These are phyloP conservation scores for Talaromyces sp. DNA, from an alignment of 2,329 filamentous ascomycete species.

Conservation along the genomic window DNA sequence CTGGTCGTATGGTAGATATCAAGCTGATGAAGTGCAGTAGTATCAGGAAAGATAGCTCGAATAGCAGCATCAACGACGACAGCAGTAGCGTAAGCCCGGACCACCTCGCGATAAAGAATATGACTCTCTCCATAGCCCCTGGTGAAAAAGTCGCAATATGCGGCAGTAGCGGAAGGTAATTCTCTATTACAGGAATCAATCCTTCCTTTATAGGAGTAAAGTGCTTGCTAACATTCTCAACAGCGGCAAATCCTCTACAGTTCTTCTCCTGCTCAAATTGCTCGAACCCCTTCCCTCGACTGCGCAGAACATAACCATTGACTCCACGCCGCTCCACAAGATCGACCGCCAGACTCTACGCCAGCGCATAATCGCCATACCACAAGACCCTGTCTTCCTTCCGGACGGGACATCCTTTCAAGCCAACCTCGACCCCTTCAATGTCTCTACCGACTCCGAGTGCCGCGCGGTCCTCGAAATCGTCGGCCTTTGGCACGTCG, in stretches of 20 bases:
- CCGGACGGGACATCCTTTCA: slow-evolving; percentile 42
- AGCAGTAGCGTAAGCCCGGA: slow-evolving; percentile 2
- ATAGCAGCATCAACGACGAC: neutral
- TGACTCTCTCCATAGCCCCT: slow-evolving; percentile 12
- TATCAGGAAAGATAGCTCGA: neutral
- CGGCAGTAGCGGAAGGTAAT: slow-evolving; percentile 11
- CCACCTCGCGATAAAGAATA: slow-evolving; percentile 9
- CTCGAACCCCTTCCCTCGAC: slow-evolving; percentile 31
- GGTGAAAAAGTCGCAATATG: slow-evolving; percentile 12
- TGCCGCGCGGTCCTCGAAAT: slow-evolving; percentile 1
- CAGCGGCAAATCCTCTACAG: slow-evolving; percentile 42
- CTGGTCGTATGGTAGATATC: neutral
- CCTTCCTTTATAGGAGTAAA: neutral
- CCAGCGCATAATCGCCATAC: slow-evolving; percentile 49
- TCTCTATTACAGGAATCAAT: neutral
- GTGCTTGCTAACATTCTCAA: neutral
- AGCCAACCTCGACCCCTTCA: slow-evolving; percentile 44
- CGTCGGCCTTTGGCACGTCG: slow-evolving; percentile 6
- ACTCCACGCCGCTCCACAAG: slow-evolving; percentile 28
- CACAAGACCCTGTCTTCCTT: slow-evolving; percentile 55
- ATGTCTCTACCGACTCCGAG: neutral
- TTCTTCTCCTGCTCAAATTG: slow-evolving; percentile 41
- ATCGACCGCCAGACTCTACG: slow-evolving; percentile 46
- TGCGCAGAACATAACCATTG: slow-evolving; percentile 44
- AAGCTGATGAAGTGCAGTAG: neutral